A percentile compares a stretch with the other conserved stretches of the same genome.
Conservation (phyloP, 495 filamentous ascomycete species). For the Lentithecium fluviatile region DNA sequence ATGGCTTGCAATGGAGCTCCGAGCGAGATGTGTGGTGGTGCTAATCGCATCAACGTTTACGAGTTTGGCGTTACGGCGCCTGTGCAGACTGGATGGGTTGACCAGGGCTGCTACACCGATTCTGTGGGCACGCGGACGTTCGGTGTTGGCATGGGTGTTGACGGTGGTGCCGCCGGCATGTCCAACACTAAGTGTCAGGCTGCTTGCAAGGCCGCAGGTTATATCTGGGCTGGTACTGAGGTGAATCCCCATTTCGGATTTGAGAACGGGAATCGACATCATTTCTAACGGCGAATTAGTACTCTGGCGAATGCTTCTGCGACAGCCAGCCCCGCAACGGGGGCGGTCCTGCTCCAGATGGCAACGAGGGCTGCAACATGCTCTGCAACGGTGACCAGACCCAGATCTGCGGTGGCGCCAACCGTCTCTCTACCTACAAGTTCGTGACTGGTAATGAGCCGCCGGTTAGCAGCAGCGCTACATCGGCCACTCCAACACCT, state of each 20-base stretch:
- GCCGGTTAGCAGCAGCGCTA: background rate
- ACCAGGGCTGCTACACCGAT: constrained; percentile 17
- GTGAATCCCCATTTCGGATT: too few species aligned
- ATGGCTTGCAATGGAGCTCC: constrained; percentile 17
- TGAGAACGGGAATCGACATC: too few species aligned
- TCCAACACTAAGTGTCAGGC: constrained; percentile 15
- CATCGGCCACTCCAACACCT: background rate
- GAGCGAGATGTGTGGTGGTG: constrained; percentile 16
- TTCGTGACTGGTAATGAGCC: background rate
- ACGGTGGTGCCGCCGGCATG: constrained; percentile 2
- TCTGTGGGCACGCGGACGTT: constrained; percentile 4
- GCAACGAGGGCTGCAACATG: constrained; percentile 17
- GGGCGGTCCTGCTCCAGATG: constrained; percentile 5
- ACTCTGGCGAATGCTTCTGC: constrained; percentile 34
- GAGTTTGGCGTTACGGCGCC: constrained; percentile 1
- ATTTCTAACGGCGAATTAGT: constrained; percentile 10
- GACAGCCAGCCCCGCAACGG: constrained; percentile 19
- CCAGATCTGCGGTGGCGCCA: constrained; percentile 21
- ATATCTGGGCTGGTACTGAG: constrained; percentile 11
- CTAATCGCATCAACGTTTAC: constrained; percentile 15
- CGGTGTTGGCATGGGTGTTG: background rate
- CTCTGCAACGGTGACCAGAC: constrained; percentile 11
- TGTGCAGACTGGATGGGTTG: background rate
- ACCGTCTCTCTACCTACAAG: constrained; percentile 10
- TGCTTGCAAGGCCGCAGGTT: constrained; percentile 8